Base-by-base conservation (phyloP, 2,329 filamentous ascomycete species). In the Curvularia verruculosa region DNA sequence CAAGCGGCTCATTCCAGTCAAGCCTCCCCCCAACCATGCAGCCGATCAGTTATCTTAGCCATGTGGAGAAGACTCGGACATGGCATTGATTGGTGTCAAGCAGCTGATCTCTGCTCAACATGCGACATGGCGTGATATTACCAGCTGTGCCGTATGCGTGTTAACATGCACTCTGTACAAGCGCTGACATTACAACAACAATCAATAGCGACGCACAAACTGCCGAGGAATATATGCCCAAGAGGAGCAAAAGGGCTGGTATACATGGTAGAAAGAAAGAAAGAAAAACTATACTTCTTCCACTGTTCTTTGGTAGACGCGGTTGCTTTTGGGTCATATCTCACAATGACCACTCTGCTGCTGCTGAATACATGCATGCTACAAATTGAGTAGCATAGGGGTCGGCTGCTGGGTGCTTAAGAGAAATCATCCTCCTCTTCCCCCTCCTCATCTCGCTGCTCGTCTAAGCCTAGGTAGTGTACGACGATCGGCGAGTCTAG, bases 391-490 rank as follows among this genome's bases (percentile, higher is more conserved):
- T n/a, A 18, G 15, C 12, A 24, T 18, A 26, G 9, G n/a, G 40
- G 8, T 26, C 10, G 21, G 19, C 15, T 21, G 9, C 19, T 41
- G 46, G 13, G 21, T 7, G 29, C 37, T 71, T 48, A 76, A 23
- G 64, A 71, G 44, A 75, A 76, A 52, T 77, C 75, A 2, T 66
- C 65, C 12, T 73, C 63, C 40, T 65, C 63, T n/a, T 34, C 65
- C 12, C 72, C 65, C 29, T 66, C 70, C 5, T 67, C 63, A 40
- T 65, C 63, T 13, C 48, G 60, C 18, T 66, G 65, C 50, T 55
- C 63, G 39, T 52, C 57, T 37, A 75, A 56, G n/a, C 70, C 71
- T 0, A 78, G 66, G 52, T 77, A 78, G 12, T 61, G 63, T 49
- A 68, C 58, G 12, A 77, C 73, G 3, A 63, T 54, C 24, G 72